A percentile compares a stretch with the other conserved stretches of the same genome.
phyloP scores from a whole-genome alignment of 2,329 filamentous ascomycete species.

The Plenodomus lindquistii region DNA sequence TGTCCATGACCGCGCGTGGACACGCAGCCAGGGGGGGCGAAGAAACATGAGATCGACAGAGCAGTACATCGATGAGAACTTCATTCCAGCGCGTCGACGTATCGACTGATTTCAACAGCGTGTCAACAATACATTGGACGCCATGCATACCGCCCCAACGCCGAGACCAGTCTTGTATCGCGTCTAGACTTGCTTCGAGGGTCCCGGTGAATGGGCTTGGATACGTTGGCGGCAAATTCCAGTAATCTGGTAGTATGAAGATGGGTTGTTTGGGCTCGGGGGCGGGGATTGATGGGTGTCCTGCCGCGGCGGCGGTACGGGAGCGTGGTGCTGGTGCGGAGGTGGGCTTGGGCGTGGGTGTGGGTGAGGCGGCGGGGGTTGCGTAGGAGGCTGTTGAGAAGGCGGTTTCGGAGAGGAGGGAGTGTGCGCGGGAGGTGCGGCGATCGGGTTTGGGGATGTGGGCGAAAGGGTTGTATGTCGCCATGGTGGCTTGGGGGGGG shows the following conservation, averaged over 20 bases:
- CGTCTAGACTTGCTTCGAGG: slow-evolving; percentile 26
- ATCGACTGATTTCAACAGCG: slow-evolving; percentile 9
- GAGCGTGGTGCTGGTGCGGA: neutral
- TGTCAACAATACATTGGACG: slow-evolving; percentile 2
- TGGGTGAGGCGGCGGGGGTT: neutral
- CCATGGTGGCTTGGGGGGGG: too few relatives aligned
- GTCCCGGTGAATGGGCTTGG: slow-evolving; percentile 30
- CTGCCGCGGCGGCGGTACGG: neutral
- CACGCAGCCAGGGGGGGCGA: too few relatives aligned
- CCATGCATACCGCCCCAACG: neutral
- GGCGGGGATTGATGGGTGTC: neutral
- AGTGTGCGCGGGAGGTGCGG: slow-evolving; percentile 8
- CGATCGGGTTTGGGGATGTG: slow-evolving; percentile 1
- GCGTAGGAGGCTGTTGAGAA: slow-evolving; percentile 1
- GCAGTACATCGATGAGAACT: neutral
- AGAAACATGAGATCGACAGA: neutral
- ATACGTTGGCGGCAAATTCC: slow-evolving; percentile 16
- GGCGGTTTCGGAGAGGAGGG: slow-evolving; percentile 6
- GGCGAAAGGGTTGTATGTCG: neutral
- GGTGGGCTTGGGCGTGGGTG: slow-evolving; percentile 4
- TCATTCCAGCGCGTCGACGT: slow-evolving; percentile 16
- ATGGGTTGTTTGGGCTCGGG: slow-evolving; percentile 4
- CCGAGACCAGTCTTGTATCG: slow-evolving; percentile 18
- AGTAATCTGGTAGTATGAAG: neutral
- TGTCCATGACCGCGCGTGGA: too few relatives aligned